These are phyloP conservation scores for Malassezia obtusa DNA, from an alignment of 1,284 basidiomycete genomes.

Conservation along the genomic window DNA sequence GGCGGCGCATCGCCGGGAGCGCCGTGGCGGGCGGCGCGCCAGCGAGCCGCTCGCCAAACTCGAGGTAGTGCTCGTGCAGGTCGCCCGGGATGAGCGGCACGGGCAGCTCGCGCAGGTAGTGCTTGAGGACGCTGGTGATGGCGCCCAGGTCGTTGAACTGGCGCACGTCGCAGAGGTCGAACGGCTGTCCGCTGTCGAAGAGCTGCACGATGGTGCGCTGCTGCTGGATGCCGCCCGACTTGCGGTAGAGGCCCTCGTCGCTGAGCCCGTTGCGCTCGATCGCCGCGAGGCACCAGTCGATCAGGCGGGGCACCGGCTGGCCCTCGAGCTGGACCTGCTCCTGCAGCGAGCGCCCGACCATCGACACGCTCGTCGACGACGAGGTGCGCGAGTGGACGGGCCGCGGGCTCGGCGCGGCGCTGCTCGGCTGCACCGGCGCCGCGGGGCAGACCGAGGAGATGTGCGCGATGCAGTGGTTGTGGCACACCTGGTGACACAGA, in stretches of 20 bases:
- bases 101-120: conserved; percentile 84
- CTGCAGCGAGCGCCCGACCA: conserved; percentile 77
- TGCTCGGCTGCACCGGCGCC: conserved; percentile 20
- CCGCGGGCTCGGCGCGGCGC: conserved; percentile 18
- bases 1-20: conserved; percentile 50
- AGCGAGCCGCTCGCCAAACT: conserved; percentile 28
- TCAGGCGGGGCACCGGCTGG: conserved; percentile 70
- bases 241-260: conserved; percentile 92
- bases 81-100: conserved; percentile 81
- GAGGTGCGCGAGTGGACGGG: conserved; percentile 8
- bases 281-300: conserved; percentile 57
- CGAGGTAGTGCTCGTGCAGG: conserved; percentile 75
- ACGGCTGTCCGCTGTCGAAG: conserved; percentile 83
- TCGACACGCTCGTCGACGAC: conserved; percentile 55
- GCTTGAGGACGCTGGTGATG: conserved; percentile 91
- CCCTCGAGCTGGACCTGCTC: conserved; percentile 73
- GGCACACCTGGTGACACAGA: conserved; percentile 35
- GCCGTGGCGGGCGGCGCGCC: conserved; percentile 13
- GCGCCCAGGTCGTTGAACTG: conserved; percentile 94
- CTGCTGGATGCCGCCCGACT: conserved; percentile 84
- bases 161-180: conserved; percentile 77
- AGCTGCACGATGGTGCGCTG: conserved; percentile 85
- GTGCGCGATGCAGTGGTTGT: conserved; percentile 31
- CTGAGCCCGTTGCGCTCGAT: conserved; percentile 56
- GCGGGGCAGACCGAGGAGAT: conserved; percentile 31